Evolutionary conservation across 495 filamentous ascomycete genomes (phyloP).

Genomic region (Podospora bellae-mahoneyi): DNA sequence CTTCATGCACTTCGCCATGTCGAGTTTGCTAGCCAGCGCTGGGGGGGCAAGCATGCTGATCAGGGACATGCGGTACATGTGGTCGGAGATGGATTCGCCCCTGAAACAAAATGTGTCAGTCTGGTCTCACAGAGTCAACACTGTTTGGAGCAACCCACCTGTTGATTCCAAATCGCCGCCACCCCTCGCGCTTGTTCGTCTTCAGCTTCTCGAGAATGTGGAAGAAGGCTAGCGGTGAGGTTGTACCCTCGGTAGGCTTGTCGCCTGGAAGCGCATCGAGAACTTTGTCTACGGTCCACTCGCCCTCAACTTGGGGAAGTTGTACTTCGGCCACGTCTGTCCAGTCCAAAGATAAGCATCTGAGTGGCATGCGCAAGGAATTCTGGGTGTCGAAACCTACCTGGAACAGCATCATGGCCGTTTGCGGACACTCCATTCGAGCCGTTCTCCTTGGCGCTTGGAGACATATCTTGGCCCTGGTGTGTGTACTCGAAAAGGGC

Average conservation of each 20-base stretch:
- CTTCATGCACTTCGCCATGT: slow-evolving; percentile 80
- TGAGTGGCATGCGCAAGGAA: not conserved
- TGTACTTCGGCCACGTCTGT: slow-evolving; percentile 32
- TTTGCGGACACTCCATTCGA: slow-evolving; percentile 9
- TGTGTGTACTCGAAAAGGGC: not conserved
- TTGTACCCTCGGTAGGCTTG: slow-evolving; percentile 55
- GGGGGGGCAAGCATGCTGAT: slow-evolving; percentile 91
- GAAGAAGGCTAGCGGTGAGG: slow-evolving; percentile 83
- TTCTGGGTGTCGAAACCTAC: not conserved
- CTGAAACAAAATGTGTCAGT: slow-evolving; percentile 26
- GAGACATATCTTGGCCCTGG: slow-evolving; percentile 13
- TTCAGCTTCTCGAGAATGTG: slow-evolving; percentile 90
- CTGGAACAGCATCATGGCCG: not conserved
- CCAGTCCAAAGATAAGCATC: not conserved
- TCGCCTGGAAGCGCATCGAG: slow-evolving; percentile 42
- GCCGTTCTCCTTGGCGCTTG: slow-evolving; percentile 12
- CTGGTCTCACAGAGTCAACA: not conserved
- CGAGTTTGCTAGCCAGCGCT: slow-evolving; percentile 61
- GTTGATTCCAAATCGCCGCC: slow-evolving; percentile 80
- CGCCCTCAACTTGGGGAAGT: slow-evolving; percentile 34
- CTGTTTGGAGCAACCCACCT: slow-evolving; percentile 31
- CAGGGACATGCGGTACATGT: slow-evolving; percentile 99
- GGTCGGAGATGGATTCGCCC: slow-evolving; percentile 87
- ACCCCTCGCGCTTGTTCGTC: slow-evolving; percentile 92
- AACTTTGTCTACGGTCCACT: slow-evolving; percentile 52